Evolutionary conservation across 2,329 filamentous ascomycete genomes (phyloP), one percentile per base, ranked within the genome.

Genomic region (Fusarium mangiferae): DNA sequence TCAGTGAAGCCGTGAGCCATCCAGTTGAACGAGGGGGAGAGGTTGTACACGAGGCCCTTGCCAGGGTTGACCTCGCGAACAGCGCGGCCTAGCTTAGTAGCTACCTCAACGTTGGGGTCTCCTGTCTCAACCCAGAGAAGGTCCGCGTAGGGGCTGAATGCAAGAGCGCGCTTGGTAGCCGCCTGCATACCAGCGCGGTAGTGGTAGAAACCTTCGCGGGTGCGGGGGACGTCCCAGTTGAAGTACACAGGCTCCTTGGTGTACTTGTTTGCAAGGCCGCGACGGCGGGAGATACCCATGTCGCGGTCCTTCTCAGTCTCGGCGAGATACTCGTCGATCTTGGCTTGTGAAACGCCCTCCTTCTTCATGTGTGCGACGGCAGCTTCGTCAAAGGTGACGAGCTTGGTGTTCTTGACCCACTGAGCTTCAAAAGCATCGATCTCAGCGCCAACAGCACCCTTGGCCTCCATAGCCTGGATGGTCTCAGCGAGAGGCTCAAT

Each of bases 21-120:
- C 96, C 96, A 99, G 87, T 99, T 98, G 89, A 99, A 99, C 14
- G 94, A 97, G 2, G 96, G 96, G 9, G 92, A 95, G 4, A 99
- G 89, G 85, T 99, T 99, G 86, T 99, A 99, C 1, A 98, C 96
- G 30, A 99, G 89, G 41, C 94, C 93, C 88, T 98, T 98, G 69
- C 90, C 91, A 0, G 95, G 94, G 78, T 90, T 87, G 7, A 84
- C 86, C 1, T 85, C 83, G 62, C 93, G 90, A 69, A 99, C 96
- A 51, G 94, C 90, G 17, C 89, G 88, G 18, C 93, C 94, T 58
- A 99, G 94, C 57, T 88, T 87, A 7, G 89, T 86, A 0, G 94
- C 94, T 39, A 97, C 93, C 57, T 90, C 83, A 17, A 98, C 94
- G 75, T 91, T 92, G 28, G 96, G 96, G 76, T 96, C 93, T 55